These are phyloP conservation scores for Melanogaster broomeanus DNA, from an alignment of 768 basidiomycete species.

Conservation along the genomic window DNA sequence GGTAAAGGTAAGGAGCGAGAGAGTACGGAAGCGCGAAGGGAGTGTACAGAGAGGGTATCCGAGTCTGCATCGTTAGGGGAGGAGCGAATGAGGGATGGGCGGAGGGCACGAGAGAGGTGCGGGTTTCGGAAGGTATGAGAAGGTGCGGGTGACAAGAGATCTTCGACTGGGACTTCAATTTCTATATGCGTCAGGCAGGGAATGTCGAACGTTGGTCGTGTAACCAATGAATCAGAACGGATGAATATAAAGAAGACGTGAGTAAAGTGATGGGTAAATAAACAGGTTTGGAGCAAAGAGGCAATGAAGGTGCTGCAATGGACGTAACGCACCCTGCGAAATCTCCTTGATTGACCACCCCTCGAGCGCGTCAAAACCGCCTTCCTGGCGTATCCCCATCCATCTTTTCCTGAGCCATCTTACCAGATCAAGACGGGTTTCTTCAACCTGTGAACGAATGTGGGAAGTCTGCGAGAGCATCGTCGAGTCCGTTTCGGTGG, in stretches of 20 bases:
- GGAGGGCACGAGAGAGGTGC: conserved; percentile 29
- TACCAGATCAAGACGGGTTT: conserved; percentile 46
- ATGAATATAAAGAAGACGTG: background rate
- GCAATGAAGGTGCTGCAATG: background rate
- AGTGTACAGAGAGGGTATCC: conserved; percentile 46
- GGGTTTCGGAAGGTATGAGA: conserved; percentile 23
- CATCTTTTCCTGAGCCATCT: conserved; percentile 79
- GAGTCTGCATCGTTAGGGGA: conserved; percentile 32
- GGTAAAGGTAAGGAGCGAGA: conserved; percentile 30
- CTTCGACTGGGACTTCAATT: conserved; percentile 77
- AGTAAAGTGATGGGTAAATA: background rate
- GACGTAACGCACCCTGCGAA: conserved; percentile 30
- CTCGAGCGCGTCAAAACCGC: conserved; percentile 84
- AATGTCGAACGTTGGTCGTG: too few relatives aligned
- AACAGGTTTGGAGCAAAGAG: background rate
- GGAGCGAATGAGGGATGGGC: conserved; percentile 29
- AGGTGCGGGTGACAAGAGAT: conserved; percentile 57
- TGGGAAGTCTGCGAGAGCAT: conserved; percentile 71
- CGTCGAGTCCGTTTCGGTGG: conserved; percentile 55
- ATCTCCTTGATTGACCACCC: conserved; percentile 90
- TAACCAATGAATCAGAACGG: background rate
- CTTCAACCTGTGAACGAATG: conserved; percentile 72
- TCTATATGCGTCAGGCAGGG: too few relatives aligned
- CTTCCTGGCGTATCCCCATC: conserved; percentile 69
- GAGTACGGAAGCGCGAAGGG: conserved; percentile 45